These are phyloP conservation scores for Talaromyces nanjingensis DNA, from an alignment of 495 filamentous ascomycete genomes.

Conservation along the genomic window DNA sequence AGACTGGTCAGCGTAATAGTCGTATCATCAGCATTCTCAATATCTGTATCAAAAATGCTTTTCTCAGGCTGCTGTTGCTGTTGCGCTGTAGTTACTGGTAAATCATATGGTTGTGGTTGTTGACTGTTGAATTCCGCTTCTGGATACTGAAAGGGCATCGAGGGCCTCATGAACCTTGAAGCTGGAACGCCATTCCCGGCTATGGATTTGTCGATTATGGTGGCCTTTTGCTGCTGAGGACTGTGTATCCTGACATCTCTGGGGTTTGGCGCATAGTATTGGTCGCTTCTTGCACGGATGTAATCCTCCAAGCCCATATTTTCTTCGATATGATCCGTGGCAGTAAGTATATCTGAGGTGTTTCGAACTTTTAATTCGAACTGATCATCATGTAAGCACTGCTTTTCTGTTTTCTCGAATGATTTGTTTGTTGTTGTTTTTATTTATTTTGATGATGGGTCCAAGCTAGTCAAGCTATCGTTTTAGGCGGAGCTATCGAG, in stretches of 20 bases:
- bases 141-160: not conserved
- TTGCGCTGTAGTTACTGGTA: not conserved
- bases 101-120: not conserved
- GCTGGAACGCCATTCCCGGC: not conserved
- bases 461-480: not conserved
- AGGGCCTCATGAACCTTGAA: constrained; percentile 3
- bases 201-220: not conserved
- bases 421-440: not conserved
- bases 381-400: not conserved
- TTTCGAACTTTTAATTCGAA: not conserved
- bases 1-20: constrained; percentile 38
- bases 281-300: constrained; percentile 5
- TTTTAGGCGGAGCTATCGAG: not conserved
- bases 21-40: constrained; percentile 40
- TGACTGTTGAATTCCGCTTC: not conserved
- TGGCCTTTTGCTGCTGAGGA: not conserved
- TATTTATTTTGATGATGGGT: not conserved
- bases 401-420: not conserved
- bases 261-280: constrained; percentile 11
- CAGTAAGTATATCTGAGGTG: not conserved
- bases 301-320: constrained; percentile 6
- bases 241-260: constrained; percentile 1
- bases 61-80: constrained; percentile 9
- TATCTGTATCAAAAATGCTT: constrained; percentile 40
- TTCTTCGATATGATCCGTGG: not conserved